Conservation (phyloP, 2,329 filamentous ascomycete species). For the Pseudogymnoascus sp. region DNA sequence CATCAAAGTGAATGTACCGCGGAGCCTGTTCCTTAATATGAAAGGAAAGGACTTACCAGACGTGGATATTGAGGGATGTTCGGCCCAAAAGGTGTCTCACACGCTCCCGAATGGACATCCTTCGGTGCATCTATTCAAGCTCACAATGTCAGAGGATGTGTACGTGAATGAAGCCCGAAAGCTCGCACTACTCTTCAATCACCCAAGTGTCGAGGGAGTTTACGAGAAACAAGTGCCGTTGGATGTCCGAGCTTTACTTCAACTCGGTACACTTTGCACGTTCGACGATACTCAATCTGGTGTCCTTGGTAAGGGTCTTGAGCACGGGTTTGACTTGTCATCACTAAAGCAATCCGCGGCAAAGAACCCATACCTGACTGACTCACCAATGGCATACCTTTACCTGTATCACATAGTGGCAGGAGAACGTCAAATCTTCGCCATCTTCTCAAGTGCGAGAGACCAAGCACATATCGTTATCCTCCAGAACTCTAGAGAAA, state of each 20-base stretch:
- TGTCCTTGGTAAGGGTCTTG: conserved; percentile 83
- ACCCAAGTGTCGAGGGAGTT: conserved; percentile 90
- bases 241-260: conserved; percentile 76
- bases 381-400: conserved; percentile 69
- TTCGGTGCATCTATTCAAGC: conserved; percentile 87
- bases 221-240: conserved; percentile 92
- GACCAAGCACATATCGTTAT: conserved; percentile 79
- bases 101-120: conserved; percentile 91
- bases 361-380: conserved; percentile 68
- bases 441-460: conserved; percentile 76
- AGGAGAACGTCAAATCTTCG: conserved; percentile 88
- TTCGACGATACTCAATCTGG: conserved; percentile 88
- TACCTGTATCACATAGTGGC: conserved; percentile 89
- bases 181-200: conserved; percentile 75
- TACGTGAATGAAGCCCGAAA: conserved; percentile 81
- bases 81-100: conserved; percentile 87
- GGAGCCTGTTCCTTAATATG: conserved; percentile 85
- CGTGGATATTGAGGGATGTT: conserved; percentile 75
- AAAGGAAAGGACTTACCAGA: conserved; percentile 82
- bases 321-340: conserved; percentile 84
- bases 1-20: conserved; percentile 80
- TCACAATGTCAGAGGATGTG: conserved; percentile 79
- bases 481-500: conserved; percentile 73
- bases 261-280: conserved; percentile 83
- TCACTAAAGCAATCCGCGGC: conserved; percentile 60